These are phyloP conservation scores for Mycena maculata DNA, from an alignment of 768 basidiomycete genomes.

Conservation along the genomic window DNA sequence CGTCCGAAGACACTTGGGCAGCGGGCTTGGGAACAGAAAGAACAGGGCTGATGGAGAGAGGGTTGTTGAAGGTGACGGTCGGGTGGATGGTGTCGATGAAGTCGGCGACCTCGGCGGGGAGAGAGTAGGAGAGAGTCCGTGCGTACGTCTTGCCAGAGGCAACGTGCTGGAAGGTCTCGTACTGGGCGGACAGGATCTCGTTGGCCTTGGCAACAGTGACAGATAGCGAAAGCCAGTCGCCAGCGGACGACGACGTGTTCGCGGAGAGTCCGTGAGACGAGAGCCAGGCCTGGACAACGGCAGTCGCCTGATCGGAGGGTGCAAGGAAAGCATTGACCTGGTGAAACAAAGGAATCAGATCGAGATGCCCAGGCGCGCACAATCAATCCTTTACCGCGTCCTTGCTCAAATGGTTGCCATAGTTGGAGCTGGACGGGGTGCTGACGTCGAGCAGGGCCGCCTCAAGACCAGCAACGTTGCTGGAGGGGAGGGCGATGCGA, in stretches of 20 bases:
- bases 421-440: slow-evolving; percentile 40
- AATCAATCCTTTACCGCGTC: slow-evolving; percentile 49
- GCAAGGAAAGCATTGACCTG: slow-evolving; percentile 37
- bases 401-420: slow-evolving; percentile 49
- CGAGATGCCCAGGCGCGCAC: slow-evolving; percentile 27
- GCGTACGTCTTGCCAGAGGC: slow-evolving; percentile 42
- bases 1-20: not conserved
- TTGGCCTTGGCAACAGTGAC: slow-evolving; percentile 50
- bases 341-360: not conserved
- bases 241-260: slow-evolving; percentile 48
- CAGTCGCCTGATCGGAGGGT: slow-evolving; percentile 32
- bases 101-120: slow-evolving; percentile 45
- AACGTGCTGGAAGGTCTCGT: slow-evolving; percentile 48
- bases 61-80: slow-evolving; percentile 40
- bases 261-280: slow-evolving; percentile 47
- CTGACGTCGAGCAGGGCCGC: slow-evolving; percentile 49
- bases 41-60: slow-evolving; percentile 34
- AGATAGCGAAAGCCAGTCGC: slow-evolving; percentile 50
- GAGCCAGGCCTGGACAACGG: slow-evolving; percentile 57
- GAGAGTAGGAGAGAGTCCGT: slow-evolving; percentile 52
- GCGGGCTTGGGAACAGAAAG: slow-evolving; percentile 19
- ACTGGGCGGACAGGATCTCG: slow-evolving; percentile 48
- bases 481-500: slow-evolving; percentile 49
- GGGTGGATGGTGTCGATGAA: slow-evolving; percentile 52
- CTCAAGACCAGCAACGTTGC: slow-evolving; percentile 45